phyloP scores from a whole-genome alignment of 2,329 filamentous ascomycete species.

The Neofusicoccum parvum region DNA sequence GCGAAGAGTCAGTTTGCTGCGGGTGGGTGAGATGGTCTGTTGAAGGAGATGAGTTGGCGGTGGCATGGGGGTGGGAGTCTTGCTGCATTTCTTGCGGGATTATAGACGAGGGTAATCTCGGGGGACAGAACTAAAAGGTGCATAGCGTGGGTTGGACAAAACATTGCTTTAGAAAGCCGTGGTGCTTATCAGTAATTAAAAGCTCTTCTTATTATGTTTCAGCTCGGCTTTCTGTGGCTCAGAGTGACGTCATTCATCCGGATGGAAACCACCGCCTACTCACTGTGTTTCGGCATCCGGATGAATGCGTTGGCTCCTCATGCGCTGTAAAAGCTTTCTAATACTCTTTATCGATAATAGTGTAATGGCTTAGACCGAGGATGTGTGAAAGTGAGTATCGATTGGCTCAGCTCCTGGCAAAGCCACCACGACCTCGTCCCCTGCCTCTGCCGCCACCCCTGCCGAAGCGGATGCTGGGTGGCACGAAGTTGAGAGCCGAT shows the following conservation, averaged over 20 bases:
- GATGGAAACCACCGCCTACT: too few species aligned
- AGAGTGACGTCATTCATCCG: too few species aligned
- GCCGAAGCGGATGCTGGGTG: conserved; percentile 67
- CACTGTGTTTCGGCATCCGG: too few species aligned
- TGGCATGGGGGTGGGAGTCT: background rate
- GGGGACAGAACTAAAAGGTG: background rate
- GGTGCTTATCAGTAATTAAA: too few species aligned
- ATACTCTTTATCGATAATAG: too few species aligned
- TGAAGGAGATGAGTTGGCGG: too few species aligned
- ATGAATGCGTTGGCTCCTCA: too few species aligned
- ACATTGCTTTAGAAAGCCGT: too few species aligned
- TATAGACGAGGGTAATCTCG: background rate
- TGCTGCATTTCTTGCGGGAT: conserved; percentile 4
- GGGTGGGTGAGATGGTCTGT: conserved; percentile 26
- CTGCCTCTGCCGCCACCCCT: conserved; percentile 38
- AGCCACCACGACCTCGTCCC: conserved; percentile 7
- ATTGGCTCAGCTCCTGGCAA: conserved; percentile 2
- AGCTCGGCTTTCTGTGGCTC: too few species aligned
- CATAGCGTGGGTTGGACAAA: background rate
- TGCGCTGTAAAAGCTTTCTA: too few species aligned
- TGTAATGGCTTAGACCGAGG: too few species aligned
- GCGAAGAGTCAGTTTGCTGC: conserved; percentile 53
- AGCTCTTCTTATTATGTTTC: too few species aligned
- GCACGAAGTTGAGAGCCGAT: conserved; percentile 72
- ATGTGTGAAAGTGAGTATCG: background rate